phyloP scores from a whole-genome alignment of 352 stramenopile genomes.

The Globisporangium recalcitrans region DNA sequence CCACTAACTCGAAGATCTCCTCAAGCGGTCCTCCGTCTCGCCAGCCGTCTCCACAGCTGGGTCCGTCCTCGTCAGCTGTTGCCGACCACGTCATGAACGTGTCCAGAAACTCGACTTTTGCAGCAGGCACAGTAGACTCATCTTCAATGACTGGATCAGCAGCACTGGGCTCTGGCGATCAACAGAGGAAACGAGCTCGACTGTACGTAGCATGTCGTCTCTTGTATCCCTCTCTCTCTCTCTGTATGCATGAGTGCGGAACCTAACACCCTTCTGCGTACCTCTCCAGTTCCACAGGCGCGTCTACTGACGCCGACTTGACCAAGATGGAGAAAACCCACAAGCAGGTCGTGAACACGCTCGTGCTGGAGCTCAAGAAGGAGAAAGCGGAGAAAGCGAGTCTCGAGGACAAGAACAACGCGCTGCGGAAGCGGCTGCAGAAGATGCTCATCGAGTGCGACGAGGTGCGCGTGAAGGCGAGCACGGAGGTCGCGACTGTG shows the following conservation, averaged over 20 bases:
- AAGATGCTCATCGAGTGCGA: constrained; percentile 78
- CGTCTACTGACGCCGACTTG: constrained; percentile 17
- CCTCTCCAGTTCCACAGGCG: constrained; percentile 16
- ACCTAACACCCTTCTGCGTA: not conserved
- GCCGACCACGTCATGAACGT: not conserved
- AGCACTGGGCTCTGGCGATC: constrained; percentile 12
- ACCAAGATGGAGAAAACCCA: constrained; percentile 29
- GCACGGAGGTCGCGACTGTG: constrained; percentile 34
- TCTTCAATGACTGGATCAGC: not conserved
- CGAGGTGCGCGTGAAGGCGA: constrained; percentile 54
- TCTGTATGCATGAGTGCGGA: too few species aligned
- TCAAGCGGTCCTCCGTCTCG: not conserved
- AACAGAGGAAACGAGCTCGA: constrained; percentile 37
- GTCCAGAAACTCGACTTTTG: not conserved
- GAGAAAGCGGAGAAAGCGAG: constrained; percentile 39
- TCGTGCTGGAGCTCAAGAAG: constrained; percentile 57
- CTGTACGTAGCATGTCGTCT: constrained; percentile 26
- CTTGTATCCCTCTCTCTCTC: too few species aligned
- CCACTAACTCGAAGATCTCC: not conserved
- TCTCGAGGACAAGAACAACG: constrained; percentile 64
- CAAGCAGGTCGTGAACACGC: constrained; percentile 36
- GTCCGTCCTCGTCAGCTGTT: not conserved
- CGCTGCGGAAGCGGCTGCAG: constrained; percentile 62
- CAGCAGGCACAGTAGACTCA: not conserved
- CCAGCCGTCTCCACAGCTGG: constrained; percentile 5